phyloP scores from a whole-genome alignment of 1,139 yeast species.

The Sugiyamaella castrensis region DNA sequence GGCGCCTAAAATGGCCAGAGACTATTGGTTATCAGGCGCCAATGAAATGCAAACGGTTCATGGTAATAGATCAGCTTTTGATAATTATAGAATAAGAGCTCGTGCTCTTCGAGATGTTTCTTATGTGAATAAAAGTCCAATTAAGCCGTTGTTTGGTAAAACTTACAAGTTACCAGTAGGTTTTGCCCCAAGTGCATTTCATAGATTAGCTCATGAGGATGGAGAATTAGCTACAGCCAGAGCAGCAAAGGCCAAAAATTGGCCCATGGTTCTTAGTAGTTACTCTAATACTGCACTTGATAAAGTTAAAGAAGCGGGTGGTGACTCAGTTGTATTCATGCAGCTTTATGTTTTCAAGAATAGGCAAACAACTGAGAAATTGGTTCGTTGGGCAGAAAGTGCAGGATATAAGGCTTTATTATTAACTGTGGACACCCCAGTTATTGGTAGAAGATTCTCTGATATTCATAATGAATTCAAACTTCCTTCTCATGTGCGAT shows the following conservation, averaged over 20 bases:
- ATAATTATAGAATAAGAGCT: slow-evolving; percentile 42
- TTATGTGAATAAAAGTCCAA: slow-evolving; percentile 41
- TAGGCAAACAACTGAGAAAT: slow-evolving; percentile 43
- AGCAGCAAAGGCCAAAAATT: slow-evolving; percentile 34
- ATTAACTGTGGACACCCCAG: slow-evolving; percentile 67
- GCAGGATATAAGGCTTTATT: slow-evolving; percentile 59
- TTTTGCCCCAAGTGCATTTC: slow-evolving; percentile 65
- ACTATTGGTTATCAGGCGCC: slow-evolving; percentile 41
- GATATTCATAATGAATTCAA: slow-evolving; percentile 49
- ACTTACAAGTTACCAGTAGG: slow-evolving; percentile 54
- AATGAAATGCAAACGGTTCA: slow-evolving; percentile 36
- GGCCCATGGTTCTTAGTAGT: slow-evolving; percentile 39
- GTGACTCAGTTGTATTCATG: slow-evolving; percentile 33
- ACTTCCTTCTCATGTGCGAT: slow-evolving; percentile 35
- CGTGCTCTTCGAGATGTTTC: slow-evolving; percentile 45
- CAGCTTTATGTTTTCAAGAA: slow-evolving; percentile 50
- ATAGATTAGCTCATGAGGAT: slow-evolving; percentile 59
- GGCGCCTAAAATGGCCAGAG: slow-evolving; percentile 33
- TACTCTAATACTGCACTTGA: slow-evolving; percentile 35
- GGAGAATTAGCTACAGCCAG: slow-evolving; percentile 51
- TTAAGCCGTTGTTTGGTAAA: slow-evolving; percentile 41
- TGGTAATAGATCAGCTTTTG: slow-evolving; percentile 36
- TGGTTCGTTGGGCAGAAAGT: slow-evolving; percentile 49
- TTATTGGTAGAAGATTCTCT: slow-evolving; percentile 60
- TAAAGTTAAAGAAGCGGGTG: slow-evolving; percentile 36